Evolutionary conservation across 2,329 filamentous ascomycete species (phyloP).

Genomic region (Ascocoryne sarcoides): DNA sequence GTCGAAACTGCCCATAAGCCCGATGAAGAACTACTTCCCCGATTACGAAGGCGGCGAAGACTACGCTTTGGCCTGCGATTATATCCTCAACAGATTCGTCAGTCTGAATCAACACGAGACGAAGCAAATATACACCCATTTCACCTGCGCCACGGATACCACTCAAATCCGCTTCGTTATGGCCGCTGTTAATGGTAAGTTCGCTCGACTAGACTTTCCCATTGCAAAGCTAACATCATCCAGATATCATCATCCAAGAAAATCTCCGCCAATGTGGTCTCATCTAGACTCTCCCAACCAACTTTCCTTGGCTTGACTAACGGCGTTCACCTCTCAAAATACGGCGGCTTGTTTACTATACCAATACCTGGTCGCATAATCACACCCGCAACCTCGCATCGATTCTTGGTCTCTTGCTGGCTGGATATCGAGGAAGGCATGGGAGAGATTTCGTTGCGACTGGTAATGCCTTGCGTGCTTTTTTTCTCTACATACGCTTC

Average conservation of each 20-base stretch:
- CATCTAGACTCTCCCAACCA: slow-evolving; percentile 51
- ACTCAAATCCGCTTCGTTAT: slow-evolving; percentile 99
- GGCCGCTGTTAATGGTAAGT: slow-evolving; percentile 91
- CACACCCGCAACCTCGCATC: slow-evolving; percentile 13
- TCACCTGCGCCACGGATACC: slow-evolving; percentile 97
- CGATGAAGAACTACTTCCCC: slow-evolving; percentile 84
- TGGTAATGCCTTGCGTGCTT: slow-evolving; percentile 5
- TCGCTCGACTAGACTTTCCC: neutral
- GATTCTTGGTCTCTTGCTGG: slow-evolving; percentile 13
- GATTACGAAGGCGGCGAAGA: slow-evolving; percentile 93
- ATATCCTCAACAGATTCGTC: slow-evolving; percentile 97
- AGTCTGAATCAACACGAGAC: slow-evolving; percentile 98
- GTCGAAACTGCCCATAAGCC: slow-evolving; percentile 72
- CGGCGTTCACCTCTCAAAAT: slow-evolving; percentile 26
- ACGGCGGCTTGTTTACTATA: slow-evolving; percentile 25
- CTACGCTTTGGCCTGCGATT: slow-evolving; percentile 92
- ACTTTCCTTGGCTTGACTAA: slow-evolving; percentile 20
- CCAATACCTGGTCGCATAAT: slow-evolving; percentile 15
- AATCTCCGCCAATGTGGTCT: slow-evolving; percentile 94
- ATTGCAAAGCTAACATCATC: slow-evolving; percentile 36
- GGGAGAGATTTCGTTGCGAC: neutral
- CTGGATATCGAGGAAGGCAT: slow-evolving; percentile 13
- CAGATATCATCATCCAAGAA: slow-evolving; percentile 99
- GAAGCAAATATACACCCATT: slow-evolving; percentile 99
- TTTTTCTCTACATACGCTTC: slow-evolving; percentile 19